Evolutionary conservation across 805 yeast species (phyloP).

Genomic region (Sporopachydermia lactativora): DNA sequence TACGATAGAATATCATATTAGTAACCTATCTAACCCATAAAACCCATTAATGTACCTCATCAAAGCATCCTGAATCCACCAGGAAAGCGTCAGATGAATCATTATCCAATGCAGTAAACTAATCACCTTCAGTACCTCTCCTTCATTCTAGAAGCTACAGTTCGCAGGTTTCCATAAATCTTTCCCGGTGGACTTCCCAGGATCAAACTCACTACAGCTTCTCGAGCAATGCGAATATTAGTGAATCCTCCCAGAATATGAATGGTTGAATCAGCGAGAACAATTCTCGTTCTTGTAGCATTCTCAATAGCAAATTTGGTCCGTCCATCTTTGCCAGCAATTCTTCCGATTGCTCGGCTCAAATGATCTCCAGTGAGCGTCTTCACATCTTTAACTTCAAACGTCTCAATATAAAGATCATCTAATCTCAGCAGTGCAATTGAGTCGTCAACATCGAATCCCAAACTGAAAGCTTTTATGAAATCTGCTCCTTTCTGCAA

Average conservation of each 20-base stretch:
- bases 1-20: too few species aligned
- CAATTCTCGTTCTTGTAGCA: conserved; percentile 96
- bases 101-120: too few species aligned
- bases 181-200: conserved; percentile 98
- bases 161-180: conserved; percentile 92
- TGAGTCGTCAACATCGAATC: conserved; percentile 95
- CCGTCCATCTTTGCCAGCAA: conserved; percentile 98
- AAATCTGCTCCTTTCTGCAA: conserved; percentile 97
- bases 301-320: conserved; percentile 97
- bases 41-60: too few species aligned
- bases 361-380: conserved; percentile 92
- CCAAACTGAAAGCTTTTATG: conserved; percentile 86
- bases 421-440: conserved; percentile 88
- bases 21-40: too few species aligned
- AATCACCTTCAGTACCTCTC: conserved; percentile 87
- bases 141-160: conserved; percentile 93
- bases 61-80: too few species aligned
- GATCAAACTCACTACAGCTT: conserved; percentile 86
- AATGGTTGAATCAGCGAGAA: conserved; percentile 90
- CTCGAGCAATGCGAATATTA: conserved; percentile 97
- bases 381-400: conserved; percentile 94
- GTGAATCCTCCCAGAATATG: conserved; percentile 96
- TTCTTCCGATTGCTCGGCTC: conserved; percentile 97
- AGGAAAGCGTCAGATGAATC: too few species aligned
- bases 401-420: conserved; percentile 92